Evolutionary conservation across 1,139 yeast genomes (phyloP).

Genomic region (Suhomyces maxii): DNA sequence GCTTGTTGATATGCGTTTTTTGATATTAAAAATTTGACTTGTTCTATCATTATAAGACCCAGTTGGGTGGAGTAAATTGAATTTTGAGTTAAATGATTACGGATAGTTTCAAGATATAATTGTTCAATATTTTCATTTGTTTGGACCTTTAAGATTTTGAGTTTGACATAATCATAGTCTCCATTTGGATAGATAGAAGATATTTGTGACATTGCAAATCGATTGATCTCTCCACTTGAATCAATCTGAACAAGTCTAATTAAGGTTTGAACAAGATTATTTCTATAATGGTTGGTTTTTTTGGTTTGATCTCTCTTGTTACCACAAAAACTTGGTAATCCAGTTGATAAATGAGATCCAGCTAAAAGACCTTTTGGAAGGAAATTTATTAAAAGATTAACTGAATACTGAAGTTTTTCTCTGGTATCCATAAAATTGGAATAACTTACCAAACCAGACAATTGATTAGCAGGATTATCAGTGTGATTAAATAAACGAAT

Average conservation of each 20-base stretch:
- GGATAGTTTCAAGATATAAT: constrained; percentile 28
- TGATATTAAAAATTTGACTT: constrained; percentile 38
- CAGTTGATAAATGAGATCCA: constrained; percentile 29
- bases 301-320: constrained; percentile 19
- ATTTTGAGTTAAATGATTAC: constrained; percentile 20
- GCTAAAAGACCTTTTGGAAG: constrained; percentile 30
- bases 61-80: constrained; percentile 31
- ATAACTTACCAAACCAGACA: constrained; percentile 37
- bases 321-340: constrained; percentile 35
- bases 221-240: constrained; percentile 17
- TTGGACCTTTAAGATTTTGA: constrained; percentile 31
- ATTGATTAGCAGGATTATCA: constrained; percentile 36
- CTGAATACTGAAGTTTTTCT: constrained; percentile 16
- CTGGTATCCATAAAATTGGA: constrained; percentile 23
- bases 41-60: constrained; percentile 40
- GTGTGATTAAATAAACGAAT: constrained; percentile 32
- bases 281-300: constrained; percentile 35
- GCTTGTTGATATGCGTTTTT: constrained; percentile 30
- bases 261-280: constrained; percentile 34
- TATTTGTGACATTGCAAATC: constrained; percentile 26
- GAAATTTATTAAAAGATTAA: constrained; percentile 23
- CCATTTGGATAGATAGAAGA: constrained; percentile 14
- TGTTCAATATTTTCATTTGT: constrained; percentile 27
- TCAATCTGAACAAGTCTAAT: constrained; percentile 24
- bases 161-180: constrained; percentile 33